Percentiles rank a stretch among this genome's conserved stretches.
Evolutionary conservation across 352 stramenopile genomes (phyloP).

Genomic region (Pilasporangium apinafurcum): DNA sequence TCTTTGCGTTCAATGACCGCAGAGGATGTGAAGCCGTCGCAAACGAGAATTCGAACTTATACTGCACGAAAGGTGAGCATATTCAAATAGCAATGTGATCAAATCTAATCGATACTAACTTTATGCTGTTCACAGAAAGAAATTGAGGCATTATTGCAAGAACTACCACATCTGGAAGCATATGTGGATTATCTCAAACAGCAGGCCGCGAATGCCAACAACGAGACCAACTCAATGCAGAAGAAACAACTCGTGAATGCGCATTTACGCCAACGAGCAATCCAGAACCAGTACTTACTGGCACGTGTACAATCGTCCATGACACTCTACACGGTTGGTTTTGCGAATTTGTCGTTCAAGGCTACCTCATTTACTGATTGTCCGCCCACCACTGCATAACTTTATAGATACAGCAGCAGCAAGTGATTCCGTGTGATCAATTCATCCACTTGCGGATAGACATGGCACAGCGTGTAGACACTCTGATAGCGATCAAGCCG

Average conservation of each 20-base stretch:
- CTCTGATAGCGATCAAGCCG: no score
- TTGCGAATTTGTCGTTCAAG: background rate
- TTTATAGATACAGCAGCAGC: no score
- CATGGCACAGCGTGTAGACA: no score
- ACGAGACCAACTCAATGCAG: conserved; percentile 16
- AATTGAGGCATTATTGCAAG: conserved; percentile 13
- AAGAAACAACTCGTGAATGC: conserved; percentile 24
- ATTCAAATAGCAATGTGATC: background rate
- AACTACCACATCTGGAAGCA: conserved; percentile 17
- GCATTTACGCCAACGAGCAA: conserved; percentile 11
- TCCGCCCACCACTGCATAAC: background rate
- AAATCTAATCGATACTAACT: background rate
- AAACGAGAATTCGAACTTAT: conserved; percentile 14
- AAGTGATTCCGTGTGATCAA: no score
- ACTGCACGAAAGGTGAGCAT: conserved; percentile 17
- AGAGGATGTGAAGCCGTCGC: no score
- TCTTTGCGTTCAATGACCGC: no score
- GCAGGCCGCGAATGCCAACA: conserved; percentile 15
- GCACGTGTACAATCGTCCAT: conserved; percentile 15
- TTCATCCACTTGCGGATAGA: no score
- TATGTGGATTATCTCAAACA: conserved; percentile 29
- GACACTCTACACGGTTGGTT: conserved; percentile 10
- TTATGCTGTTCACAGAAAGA: conserved; percentile 16
- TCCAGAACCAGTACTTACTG: conserved; percentile 12
- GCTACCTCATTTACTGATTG: background rate